Conservation (phyloP, 331 rosid species). For the Phaseolus coccineus region DNA sequence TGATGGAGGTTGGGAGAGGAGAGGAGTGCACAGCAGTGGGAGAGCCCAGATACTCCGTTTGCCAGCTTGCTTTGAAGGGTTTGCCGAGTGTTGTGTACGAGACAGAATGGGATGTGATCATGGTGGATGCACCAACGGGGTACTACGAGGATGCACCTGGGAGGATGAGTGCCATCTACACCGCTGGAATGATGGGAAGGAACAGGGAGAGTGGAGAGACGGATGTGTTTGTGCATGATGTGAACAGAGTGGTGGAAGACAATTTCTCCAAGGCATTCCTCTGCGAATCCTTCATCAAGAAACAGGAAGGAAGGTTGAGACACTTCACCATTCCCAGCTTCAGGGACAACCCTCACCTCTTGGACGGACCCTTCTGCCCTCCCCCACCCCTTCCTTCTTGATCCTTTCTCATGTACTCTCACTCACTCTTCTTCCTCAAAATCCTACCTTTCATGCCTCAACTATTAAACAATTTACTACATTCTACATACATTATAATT, state of each 20-base stretch:
- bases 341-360: constrained; percentile 26
- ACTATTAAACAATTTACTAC: too few relatives aligned
- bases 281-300: constrained; percentile 53
- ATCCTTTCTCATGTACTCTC: too few relatives aligned
- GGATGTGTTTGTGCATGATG: constrained; percentile 69
- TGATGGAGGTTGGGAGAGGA: constrained; percentile 67
- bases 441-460: too few relatives aligned
- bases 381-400: constrained; percentile 33
- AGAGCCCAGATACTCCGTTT: constrained; percentile 56
- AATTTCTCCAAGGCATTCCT: constrained; percentile 58
- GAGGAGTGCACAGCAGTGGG: constrained; percentile 56
- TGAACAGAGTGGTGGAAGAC: constrained; percentile 66
- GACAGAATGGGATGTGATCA: constrained; percentile 63
- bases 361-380: constrained; percentile 63
- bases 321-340: constrained; percentile 63
- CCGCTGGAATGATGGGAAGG: constrained; percentile 75
- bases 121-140: constrained; percentile 81
- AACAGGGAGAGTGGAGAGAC: constrained; percentile 56
- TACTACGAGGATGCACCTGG: constrained; percentile 66
- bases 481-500: too few relatives aligned
- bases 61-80: constrained; percentile 63
- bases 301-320: constrained; percentile 67
- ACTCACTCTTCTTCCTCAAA: too few relatives aligned
- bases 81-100: constrained; percentile 58
- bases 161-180: constrained; percentile 69